phyloP scores from a whole-genome alignment of 768 basidiomycete species.

The Suillus paluster region DNA sequence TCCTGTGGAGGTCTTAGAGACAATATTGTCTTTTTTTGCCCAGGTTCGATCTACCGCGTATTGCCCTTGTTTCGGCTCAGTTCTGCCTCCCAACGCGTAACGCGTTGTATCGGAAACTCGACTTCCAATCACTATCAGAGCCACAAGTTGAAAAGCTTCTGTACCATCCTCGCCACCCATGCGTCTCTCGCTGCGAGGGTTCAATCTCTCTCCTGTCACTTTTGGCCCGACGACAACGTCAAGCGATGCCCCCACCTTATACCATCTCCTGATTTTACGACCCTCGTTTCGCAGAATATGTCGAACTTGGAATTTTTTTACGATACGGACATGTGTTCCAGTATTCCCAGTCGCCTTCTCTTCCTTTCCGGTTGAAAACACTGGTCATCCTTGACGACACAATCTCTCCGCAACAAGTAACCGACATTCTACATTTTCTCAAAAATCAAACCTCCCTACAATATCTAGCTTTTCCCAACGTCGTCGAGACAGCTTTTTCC shows the following conservation, averaged over 20 bases:
- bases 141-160: constrained; percentile 21
- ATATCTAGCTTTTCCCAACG: constrained; percentile 31
- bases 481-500: constrained; percentile 18
- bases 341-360: constrained; percentile 24
- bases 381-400: constrained; percentile 32
- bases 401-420: constrained; percentile 26
- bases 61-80: constrained; percentile 28
- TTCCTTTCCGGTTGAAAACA: constrained; percentile 26
- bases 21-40: constrained; percentile 27
- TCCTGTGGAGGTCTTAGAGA: constrained; percentile 22
- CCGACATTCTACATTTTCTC: constrained; percentile 27
- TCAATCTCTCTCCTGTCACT: constrained; percentile 25
- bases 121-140: constrained; percentile 20
- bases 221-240: constrained; percentile 25
- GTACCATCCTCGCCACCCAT: constrained; percentile 21
- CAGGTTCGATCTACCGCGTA: constrained; percentile 18
- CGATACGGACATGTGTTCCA: constrained; percentile 28
- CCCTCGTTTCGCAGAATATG: constrained; percentile 35
- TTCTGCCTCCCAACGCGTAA: constrained; percentile 25
- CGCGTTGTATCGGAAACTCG: constrained; percentile 26
- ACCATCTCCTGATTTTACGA: constrained; percentile 24
- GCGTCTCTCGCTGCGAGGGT: constrained; percentile 28
- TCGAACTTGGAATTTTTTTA: constrained; percentile 30
- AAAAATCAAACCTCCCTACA: constrained; percentile 28
- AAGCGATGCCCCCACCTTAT: constrained; percentile 11